These are phyloP conservation scores for Strobilomyces echinocephalus DNA, from an alignment of 768 basidiomycete species.

Conservation along the genomic window DNA sequence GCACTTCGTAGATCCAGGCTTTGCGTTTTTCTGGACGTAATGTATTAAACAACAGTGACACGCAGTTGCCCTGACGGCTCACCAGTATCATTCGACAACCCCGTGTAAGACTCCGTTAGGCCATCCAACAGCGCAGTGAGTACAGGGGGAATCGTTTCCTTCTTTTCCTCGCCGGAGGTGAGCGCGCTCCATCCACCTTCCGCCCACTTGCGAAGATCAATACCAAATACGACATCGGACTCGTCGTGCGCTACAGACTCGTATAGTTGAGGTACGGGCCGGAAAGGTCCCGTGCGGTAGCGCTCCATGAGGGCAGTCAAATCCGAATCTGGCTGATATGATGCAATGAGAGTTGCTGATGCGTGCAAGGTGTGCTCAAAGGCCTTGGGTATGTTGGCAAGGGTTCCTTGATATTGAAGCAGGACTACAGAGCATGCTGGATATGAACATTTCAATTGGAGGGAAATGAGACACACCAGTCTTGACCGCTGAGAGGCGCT, in stretches of 20 bases:
- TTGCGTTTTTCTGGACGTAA: conserved; percentile 68
- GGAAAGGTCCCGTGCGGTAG: conserved; percentile 90
- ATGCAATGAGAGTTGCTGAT: conserved; percentile 69
- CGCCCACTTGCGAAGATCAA: conserved; percentile 88
- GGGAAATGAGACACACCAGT: conserved; percentile 46
- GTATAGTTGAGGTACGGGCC: conserved; percentile 79
- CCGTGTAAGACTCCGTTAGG: conserved; percentile 58
- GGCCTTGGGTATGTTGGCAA: conserved; percentile 66
- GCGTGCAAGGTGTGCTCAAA: conserved; percentile 62
- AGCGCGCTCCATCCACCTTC: conserved; percentile 71
- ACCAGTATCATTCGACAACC: conserved; percentile 62
- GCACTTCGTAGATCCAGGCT: conserved; percentile 94
- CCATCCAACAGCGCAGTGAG: conserved; percentile 61
- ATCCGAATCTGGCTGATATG: conserved; percentile 87
- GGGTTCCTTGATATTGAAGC: conserved; percentile 80
- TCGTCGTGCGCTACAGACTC: conserved; percentile 81
- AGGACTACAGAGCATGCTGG: conserved; percentile 46
- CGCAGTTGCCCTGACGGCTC: conserved; percentile 18
- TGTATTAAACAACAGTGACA: not conserved
- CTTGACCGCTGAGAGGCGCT: conserved; percentile 79
- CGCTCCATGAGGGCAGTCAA: conserved; percentile 84
- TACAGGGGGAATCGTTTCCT: conserved; percentile 68
- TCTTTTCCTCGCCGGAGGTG: conserved; percentile 52
- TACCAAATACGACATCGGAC: conserved; percentile 84
- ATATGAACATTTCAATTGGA: not conserved